Conservation (phyloP, 202 grass and related monocot genomes). For the Carex sylvatica region DNA sequence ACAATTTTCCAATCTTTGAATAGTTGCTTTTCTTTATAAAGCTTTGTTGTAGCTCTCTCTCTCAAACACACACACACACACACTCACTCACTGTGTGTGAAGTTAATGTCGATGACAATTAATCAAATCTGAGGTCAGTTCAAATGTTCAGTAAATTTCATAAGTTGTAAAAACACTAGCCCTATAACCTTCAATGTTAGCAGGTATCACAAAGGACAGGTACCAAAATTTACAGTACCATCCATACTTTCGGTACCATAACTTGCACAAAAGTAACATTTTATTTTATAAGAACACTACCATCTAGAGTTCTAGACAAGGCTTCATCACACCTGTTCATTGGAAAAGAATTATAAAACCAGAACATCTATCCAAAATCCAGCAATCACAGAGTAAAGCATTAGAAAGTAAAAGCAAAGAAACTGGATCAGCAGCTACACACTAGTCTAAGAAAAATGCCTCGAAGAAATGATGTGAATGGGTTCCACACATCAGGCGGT, state of each 20-base stretch:
- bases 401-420: not conserved
- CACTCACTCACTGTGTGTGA: no score
- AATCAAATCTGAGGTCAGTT: no score
- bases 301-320: slow-evolving; percentile 3
- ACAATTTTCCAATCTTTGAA: no score
- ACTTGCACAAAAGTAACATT: not conserved
- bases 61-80: no score
- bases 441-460: slow-evolving; percentile 12
- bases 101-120: no score
- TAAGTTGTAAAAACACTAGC: not conserved
- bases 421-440: not conserved
- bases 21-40: no score
- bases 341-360: slow-evolving; percentile 14
- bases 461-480: not conserved
- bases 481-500: slow-evolving; percentile 27
- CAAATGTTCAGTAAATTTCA: no score
- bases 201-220: not conserved
- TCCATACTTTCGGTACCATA: not conserved
- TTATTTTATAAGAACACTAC: not conserved
- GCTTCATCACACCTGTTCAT: not conserved
- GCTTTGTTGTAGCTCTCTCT: no score
- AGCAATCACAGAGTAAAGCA: not conserved
- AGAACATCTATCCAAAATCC: slow-evolving; percentile 11
- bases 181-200: not conserved
- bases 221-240: not conserved